These are phyloP conservation scores for Mycena albidolilacea DNA, from an alignment of 768 basidiomycete genomes.

Conservation along the genomic window DNA sequence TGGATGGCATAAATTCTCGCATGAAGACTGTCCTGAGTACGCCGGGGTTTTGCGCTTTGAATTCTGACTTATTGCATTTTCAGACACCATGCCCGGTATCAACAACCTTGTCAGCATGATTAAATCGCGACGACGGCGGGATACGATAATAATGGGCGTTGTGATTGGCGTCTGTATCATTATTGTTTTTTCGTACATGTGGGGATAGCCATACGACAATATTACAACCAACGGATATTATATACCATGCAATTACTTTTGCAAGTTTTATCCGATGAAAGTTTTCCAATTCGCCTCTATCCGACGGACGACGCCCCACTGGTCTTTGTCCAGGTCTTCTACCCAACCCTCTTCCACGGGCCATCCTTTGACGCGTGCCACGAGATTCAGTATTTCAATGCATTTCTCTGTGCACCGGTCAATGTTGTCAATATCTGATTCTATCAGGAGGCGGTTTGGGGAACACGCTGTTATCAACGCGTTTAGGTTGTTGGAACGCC, in stretches of 20 bases:
- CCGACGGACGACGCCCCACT: conserved; percentile 77
- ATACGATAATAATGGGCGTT: conserved; percentile 89
- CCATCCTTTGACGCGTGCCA: conserved; percentile 88
- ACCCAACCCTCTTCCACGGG: conserved; percentile 74
- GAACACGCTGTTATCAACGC: conserved; percentile 76
- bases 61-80: conserved; percentile 15
- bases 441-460: conserved; percentile 81
- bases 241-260: background rate
- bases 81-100: conserved; percentile 94
- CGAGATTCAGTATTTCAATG: conserved; percentile 81
- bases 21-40: conserved; percentile 88
- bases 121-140: conserved; percentile 89
- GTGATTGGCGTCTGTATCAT: conserved; percentile 91
- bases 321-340: conserved; percentile 49
- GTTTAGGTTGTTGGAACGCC: conserved; percentile 74
- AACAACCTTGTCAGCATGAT: conserved; percentile 94
- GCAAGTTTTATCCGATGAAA: conserved; percentile 57
- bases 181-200: conserved; percentile 63
- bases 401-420: conserved; percentile 69
- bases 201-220: conserved; percentile 48
- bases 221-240: background rate
- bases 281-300: conserved; percentile 80
- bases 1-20: conserved; percentile 86
- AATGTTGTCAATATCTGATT: conserved; percentile 89
- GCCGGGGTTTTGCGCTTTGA: conserved; percentile 44